Percentiles rank a stretch among this genome's conserved stretches.
Evolutionary conservation across 192 early-diverging fungal species (phyloP).

Genomic region (Coemansia javaensis): DNA sequence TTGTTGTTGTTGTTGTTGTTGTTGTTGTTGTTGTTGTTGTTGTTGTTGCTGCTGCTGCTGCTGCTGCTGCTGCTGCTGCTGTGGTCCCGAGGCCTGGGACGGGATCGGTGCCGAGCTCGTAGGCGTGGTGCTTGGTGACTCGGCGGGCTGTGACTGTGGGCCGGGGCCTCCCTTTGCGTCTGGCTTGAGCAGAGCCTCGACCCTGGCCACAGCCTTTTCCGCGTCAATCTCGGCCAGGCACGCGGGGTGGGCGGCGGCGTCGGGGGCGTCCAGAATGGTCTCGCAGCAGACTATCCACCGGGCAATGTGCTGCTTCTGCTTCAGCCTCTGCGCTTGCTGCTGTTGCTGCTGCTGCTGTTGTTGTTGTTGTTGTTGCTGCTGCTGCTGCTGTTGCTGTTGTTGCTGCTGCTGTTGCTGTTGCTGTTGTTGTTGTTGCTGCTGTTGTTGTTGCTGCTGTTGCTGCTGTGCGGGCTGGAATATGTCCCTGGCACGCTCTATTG

Average conservation of each 20-base stretch:
- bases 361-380: not conserved
- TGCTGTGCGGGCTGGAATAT: not conserved
- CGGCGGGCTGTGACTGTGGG: too few species aligned
- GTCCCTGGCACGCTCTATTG: conserved; percentile 5
- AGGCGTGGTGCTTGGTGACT: too few species aligned
- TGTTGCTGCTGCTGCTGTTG: too few species aligned
- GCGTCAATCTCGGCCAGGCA: conserved; percentile 2
- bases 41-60: not conserved
- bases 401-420: too few species aligned
- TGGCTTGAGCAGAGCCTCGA: conserved; percentile 1
- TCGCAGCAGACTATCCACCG: conserved; percentile 30
- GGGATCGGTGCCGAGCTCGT: too few species aligned
- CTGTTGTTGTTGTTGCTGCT: not conserved
- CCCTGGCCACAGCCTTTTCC: not conserved
- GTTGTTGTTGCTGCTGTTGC: conserved; percentile 1
- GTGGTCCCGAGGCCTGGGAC: not conserved
- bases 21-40: not conserved
- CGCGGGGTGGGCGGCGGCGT: too few species aligned
- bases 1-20: not conserved
- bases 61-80: not conserved
- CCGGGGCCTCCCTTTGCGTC: too few species aligned
- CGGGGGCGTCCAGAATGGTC: not conserved
- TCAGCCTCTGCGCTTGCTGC: too few species aligned
- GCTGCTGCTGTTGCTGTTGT: not conserved
- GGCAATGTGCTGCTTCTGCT: too few species aligned